Conservation (phyloP, 2,329 filamentous ascomycete genomes). For the Furcasterigmium sp. region DNA sequence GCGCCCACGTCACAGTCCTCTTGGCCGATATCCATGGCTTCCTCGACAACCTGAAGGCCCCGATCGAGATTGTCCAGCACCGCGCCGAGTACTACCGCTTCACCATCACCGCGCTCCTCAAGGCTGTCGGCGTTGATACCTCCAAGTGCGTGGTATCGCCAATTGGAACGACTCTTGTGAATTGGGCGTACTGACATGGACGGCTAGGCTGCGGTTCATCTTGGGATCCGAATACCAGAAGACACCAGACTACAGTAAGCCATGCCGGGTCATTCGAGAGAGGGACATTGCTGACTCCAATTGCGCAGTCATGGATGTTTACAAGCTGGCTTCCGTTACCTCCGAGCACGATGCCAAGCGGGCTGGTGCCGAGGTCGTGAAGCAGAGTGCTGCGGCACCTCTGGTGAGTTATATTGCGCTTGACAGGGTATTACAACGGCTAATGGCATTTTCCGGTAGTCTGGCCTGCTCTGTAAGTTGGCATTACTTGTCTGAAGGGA, state of each 20-base stretch:
- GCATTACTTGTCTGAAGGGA: too few species aligned
- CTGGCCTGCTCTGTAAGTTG: conserved; percentile 57
- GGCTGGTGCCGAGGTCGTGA: conserved; percentile 90
- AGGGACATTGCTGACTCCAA: neutral
- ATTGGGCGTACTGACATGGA: neutral
- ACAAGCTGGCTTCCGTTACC: conserved; percentile 65
- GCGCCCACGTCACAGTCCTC: conserved; percentile 75
- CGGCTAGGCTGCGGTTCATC: conserved; percentile 64
- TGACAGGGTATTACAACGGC: conserved; percentile 1
- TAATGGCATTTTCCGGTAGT: conserved; percentile 48
- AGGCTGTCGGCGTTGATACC: conserved; percentile 72
- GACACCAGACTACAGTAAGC: conserved; percentile 53
- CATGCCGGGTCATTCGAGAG: neutral
- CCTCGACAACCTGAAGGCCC: conserved; percentile 76
- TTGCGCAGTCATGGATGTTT: conserved; percentile 69
- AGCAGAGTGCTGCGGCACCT: conserved; percentile 75
- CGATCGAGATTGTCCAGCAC: conserved; percentile 78
- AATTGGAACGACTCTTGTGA: too few species aligned
- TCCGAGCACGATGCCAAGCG: conserved; percentile 81
- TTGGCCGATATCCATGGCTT: conserved; percentile 73
- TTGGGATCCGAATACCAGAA: conserved; percentile 80
- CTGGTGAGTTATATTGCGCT: conserved; percentile 24
- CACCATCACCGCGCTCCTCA: conserved; percentile 68
- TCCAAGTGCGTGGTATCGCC: conserved; percentile 41
- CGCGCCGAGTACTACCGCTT: conserved; percentile 80